These are phyloP conservation scores for Chrysosporium queenslandicum DNA, from an alignment of 2,329 filamentous ascomycete genomes.

Conservation along the genomic window DNA sequence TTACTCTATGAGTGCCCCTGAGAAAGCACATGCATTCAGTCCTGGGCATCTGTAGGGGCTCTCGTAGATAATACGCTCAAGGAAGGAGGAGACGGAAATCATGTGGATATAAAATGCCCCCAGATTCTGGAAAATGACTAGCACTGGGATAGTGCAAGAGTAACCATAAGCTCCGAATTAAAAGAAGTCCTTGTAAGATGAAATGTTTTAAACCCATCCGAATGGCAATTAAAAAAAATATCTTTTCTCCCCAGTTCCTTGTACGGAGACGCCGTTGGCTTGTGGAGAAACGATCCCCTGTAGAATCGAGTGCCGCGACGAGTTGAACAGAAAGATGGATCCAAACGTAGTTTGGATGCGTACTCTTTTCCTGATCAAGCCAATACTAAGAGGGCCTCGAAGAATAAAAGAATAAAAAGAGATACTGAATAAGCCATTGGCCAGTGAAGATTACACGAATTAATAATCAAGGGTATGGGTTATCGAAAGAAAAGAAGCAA, in stretches of 20 bases:
- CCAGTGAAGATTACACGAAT: neutral
- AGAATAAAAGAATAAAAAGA: too few relatives aligned
- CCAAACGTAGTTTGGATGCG: conserved; percentile 12
- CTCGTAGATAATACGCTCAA: conserved; percentile 2
- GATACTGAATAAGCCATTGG: conserved; percentile 1
- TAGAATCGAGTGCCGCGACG: neutral
- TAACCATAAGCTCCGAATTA: conserved; percentile 9
- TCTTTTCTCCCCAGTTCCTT: conserved; percentile 3
- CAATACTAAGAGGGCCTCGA: neutral
- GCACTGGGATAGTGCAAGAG: conserved; percentile 4
- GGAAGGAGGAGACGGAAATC: neutral
- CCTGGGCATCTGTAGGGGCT: neutral
- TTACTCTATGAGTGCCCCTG: conserved; percentile 1
- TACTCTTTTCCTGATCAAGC: neutral
- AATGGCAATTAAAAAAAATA: conserved; percentile 6
- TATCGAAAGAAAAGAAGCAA: conserved; percentile 13
- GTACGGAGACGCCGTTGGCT: neutral
- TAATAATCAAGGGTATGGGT: conserved; percentile 16
- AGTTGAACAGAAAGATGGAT: neutral
- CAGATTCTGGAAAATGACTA: neutral
- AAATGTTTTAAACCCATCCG: conserved; percentile 4
- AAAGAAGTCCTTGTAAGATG: conserved; percentile 2
- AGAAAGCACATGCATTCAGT: neutral
- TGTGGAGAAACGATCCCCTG: neutral
- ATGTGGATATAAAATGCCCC: conserved; percentile 3